A percentile compares a stretch with the other conserved stretches of the same genome.
Evolutionary conservation across 1,284 basidiomycete genomes (phyloP).

Genomic region (Apiotrichum domesticum): DNA sequence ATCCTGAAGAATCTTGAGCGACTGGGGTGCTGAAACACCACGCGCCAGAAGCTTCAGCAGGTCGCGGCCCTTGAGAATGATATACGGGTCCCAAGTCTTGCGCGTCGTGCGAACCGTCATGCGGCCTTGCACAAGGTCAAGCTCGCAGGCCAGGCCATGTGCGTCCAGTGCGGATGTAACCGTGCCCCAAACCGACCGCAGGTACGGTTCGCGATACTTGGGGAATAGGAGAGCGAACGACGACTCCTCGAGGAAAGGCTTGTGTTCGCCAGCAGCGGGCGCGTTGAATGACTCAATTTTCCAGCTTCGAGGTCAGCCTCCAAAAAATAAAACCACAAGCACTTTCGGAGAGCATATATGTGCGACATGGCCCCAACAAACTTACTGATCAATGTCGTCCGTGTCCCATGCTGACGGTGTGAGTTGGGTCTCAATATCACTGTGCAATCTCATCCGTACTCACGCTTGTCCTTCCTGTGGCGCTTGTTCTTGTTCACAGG

Average conservation of each 20-base stretch:
- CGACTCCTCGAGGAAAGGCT: slow-evolving; percentile 84
- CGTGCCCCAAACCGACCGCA: slow-evolving; percentile 88
- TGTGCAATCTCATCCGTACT: slow-evolving; percentile 17
- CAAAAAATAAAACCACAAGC: too few species aligned
- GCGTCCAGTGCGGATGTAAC: slow-evolving; percentile 81
- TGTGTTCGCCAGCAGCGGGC: slow-evolving; percentile 53
- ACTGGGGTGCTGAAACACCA: slow-evolving; percentile 73
- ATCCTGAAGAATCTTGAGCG: slow-evolving; percentile 86
- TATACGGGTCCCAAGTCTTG: slow-evolving; percentile 94
- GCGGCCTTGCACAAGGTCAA: slow-evolving; percentile 92
- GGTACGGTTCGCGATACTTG: slow-evolving; percentile 95
- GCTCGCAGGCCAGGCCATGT: slow-evolving; percentile 79
- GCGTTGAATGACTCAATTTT: slow-evolving; percentile 73
- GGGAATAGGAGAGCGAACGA: slow-evolving; percentile 98
- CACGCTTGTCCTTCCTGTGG: slow-evolving; percentile 87
- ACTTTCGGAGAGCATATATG: too few species aligned
- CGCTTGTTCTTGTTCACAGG: slow-evolving; percentile 72
- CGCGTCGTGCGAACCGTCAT: slow-evolving; percentile 97
- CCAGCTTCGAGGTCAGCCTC: slow-evolving; percentile 57
- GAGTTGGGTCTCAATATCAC: neutral
- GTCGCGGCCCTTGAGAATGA: slow-evolving; percentile 92
- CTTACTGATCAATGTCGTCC: slow-evolving; percentile 96
- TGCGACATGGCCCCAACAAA: neutral
- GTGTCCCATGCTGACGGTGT: slow-evolving; percentile 82
- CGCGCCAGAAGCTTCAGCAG: slow-evolving; percentile 92